A percentile compares a stretch with the other conserved stretches of the same genome.
These are phyloP conservation scores for Kregervanrija delftensis DNA, from an alignment of 805 yeast species.

Conservation along the genomic window DNA sequence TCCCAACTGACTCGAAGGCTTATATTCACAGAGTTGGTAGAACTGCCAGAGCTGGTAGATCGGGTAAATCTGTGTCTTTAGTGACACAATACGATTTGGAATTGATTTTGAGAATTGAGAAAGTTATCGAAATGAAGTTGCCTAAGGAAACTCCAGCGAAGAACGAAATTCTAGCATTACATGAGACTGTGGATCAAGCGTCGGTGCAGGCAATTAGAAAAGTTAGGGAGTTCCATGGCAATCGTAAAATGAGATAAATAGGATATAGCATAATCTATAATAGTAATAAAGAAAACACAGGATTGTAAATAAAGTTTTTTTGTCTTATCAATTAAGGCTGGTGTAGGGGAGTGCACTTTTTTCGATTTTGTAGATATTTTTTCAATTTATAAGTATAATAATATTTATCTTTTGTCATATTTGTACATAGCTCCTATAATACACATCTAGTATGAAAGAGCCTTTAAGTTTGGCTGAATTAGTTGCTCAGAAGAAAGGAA, in stretches of 20 bases:
- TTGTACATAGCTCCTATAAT: too few species aligned
- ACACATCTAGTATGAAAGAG: slow-evolving; percentile 8
- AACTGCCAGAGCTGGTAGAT: slow-evolving; percentile 92
- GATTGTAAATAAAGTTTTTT: too few species aligned
- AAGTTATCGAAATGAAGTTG: slow-evolving; percentile 73
- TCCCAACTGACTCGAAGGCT: slow-evolving; percentile 95
- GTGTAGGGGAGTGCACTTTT: too few species aligned
- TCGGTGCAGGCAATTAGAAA: slow-evolving; percentile 81
- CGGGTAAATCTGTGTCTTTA: slow-evolving; percentile 79
- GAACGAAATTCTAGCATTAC: slow-evolving; percentile 68
- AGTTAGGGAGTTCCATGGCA: slow-evolving; percentile 57
- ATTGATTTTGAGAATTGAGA: slow-evolving; percentile 80
- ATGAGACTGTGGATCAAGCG: slow-evolving; percentile 87
- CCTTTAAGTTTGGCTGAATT: slow-evolving; percentile 34
- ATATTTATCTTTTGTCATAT: too few species aligned
- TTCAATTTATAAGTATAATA: too few species aligned
- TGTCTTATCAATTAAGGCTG: too few species aligned
- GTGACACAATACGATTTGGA: slow-evolving; percentile 95
- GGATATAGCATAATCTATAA: background rate
- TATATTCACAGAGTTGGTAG: slow-evolving; percentile 97
- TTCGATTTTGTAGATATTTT: too few species aligned
- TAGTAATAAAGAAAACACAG: background rate
- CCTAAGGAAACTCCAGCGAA: slow-evolving; percentile 78
- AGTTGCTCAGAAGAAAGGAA: slow-evolving; percentile 18
- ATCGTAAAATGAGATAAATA: slow-evolving; percentile 8